Conservation (phyloP, 129 eudicot genomes). For the Pulicaria dysenterica region DNA sequence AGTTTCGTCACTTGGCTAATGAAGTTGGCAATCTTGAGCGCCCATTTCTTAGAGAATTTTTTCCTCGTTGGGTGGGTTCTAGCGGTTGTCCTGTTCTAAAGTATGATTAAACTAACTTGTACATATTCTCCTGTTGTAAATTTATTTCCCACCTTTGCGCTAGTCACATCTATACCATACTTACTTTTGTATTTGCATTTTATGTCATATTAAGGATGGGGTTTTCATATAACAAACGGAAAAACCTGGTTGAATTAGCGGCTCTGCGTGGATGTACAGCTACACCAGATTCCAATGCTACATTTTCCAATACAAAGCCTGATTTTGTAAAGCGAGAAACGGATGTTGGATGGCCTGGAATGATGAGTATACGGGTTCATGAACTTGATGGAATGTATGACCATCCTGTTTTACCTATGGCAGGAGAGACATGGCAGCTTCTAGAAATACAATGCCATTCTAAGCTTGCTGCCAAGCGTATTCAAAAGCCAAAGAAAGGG, state of each 20-base stretch:
- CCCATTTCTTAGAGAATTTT: conserved; percentile 94
- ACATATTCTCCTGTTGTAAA: conserved; percentile 1
- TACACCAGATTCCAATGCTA: conserved; percentile 48
- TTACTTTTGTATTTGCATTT: conserved; percentile 19
- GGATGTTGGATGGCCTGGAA: conserved; percentile 94
- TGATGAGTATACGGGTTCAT: conserved; percentile 97
- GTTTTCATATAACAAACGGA: conserved; percentile 85
- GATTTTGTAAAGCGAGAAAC: conserved; percentile 75
- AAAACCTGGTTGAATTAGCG: conserved; percentile 85
- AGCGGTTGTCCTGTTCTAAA: conserved; percentile 94
- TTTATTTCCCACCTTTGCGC: conserved; percentile 21
- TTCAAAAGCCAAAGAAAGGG: conserved; percentile 83
- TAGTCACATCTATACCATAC: conserved; percentile 28
- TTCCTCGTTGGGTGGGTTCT: conserved; percentile 93
- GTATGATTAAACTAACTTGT: conserved; percentile 40
- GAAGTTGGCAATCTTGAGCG: conserved; percentile 99
- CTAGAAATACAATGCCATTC: conserved; percentile 97
- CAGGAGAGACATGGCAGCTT: conserved; percentile 95
- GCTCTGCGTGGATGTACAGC: conserved; percentile 86
- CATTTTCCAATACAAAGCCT: conserved; percentile 41
- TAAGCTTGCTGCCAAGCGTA: conserved; percentile 85
- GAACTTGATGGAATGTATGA: conserved; percentile 99
- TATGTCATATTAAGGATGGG: conserved; percentile 69
- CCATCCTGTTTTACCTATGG: conserved; percentile 95
- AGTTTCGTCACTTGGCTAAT: conserved; percentile 94